A percentile compares a stretch with the other conserved stretches of the same genome.
phyloP scores from a whole-genome alignment of 768 basidiomycete species.

The Boletus bicolor region DNA sequence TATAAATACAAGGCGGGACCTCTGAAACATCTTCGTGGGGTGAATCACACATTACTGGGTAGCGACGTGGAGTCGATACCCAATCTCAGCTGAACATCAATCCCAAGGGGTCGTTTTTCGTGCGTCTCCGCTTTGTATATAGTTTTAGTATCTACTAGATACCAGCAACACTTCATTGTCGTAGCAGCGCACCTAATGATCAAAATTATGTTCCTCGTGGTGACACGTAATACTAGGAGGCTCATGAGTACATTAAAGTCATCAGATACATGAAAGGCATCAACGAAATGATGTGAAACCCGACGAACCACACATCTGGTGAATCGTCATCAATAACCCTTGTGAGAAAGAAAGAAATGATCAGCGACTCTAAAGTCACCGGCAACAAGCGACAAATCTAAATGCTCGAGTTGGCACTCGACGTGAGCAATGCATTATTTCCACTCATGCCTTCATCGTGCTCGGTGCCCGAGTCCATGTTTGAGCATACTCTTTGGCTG shows the following conservation, averaged over 20 bases:
- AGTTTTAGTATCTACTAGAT: not conserved
- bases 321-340: not conserved
- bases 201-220: not conserved
- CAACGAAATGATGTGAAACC: not conserved
- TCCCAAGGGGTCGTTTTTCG: not conserved
- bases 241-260: slow-evolving; percentile 8
- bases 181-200: not conserved
- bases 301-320: not conserved
- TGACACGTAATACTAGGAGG: not conserved
- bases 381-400: slow-evolving; percentile 6
- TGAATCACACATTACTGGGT: no score
- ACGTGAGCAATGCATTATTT: slow-evolving; percentile 15
- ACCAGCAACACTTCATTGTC: not conserved
- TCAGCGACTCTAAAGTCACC: not conserved
- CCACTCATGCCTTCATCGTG: not conserved
- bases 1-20: no score
- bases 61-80: no score
- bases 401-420: not conserved
- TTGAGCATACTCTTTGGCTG: slow-evolving; percentile 16
- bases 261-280: slow-evolving; percentile 10
- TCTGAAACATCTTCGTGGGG: no score
- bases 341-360: not conserved
- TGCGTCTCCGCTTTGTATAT: not conserved
- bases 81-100: no score
- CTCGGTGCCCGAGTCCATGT: not conserved